phyloP scores from a whole-genome alignment of 768 basidiomycete species.

The Hygrocybe punicea region DNA sequence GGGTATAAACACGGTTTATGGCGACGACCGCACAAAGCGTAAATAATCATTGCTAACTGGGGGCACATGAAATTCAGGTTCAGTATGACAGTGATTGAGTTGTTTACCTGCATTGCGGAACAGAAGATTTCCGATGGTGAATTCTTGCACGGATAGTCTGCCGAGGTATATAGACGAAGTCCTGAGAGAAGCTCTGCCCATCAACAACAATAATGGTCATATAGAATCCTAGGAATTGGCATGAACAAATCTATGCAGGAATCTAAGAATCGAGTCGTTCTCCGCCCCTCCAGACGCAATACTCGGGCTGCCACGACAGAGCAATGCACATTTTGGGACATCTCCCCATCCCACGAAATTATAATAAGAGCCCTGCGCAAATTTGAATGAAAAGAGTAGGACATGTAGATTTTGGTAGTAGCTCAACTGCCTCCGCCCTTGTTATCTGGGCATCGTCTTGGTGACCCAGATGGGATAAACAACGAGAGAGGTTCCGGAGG shows the following conservation, averaged over 20 bases:
- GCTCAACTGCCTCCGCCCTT: no score
- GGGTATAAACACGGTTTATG: conserved; percentile 53
- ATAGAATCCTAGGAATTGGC: not conserved
- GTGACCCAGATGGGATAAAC: no score
- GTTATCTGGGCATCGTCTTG: no score
- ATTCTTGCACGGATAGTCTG: conserved; percentile 74
- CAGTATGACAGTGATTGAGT: not conserved
- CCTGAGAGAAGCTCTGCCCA: conserved; percentile 61
- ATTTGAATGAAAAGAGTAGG: no score
- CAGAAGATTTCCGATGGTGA: conserved; percentile 50
- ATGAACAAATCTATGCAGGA: conserved; percentile 63
- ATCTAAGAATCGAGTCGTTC: conserved; percentile 56
- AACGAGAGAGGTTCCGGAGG: no score
- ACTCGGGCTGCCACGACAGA: conserved; percentile 60
- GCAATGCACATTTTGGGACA: conserved; percentile 74
- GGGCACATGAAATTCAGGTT: not conserved
- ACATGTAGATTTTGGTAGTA: no score
- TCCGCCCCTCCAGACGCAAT: conserved; percentile 44
- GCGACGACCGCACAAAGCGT: conserved; percentile 67
- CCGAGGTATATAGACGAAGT: conserved; percentile 57
- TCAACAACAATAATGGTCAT: not conserved
- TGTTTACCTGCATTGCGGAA: conserved; percentile 50
- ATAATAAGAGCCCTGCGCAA: no score
- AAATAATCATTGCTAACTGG: conserved; percentile 68
- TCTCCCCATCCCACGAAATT: conserved; percentile 64